Evolutionary conservation across 1,284 basidiomycete genomes (phyloP), one percentile per base, ranked within the genome.

Genomic region (Blastosporella zonata): DNA sequence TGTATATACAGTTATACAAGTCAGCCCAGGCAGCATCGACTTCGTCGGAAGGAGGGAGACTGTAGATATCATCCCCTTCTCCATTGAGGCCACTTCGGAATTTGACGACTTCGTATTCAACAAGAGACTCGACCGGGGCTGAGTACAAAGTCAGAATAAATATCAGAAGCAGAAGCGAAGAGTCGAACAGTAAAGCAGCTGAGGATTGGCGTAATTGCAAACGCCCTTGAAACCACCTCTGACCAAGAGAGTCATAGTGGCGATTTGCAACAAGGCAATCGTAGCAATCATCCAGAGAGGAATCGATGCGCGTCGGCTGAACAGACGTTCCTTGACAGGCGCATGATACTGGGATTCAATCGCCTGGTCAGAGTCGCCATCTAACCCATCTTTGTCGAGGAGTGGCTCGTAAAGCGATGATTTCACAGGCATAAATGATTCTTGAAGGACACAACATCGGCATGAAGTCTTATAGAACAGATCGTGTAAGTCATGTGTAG

Each of bases 21-120:
- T 57, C 57, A 35, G 43, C 49, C 58, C 58, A 59, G n/a, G 59
- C 61, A 9, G 35, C 28, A 36, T 62, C 61, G 20, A 58, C 58
- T 28, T 61, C 56, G n/a, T 56, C 53, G 9, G 56, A 57, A 21
- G 46, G 50, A 12, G 57, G 52, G 20, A 53, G 43, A 18, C 55
- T 54, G 36, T 61, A 58, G 28, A 58, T 54, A 10, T 55, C 57
- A 20, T 59, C 55, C 9, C 50, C 42, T 23, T 52, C 55, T n/a
- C 55, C 47, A 22, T 43, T 42, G 20, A 52, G 28, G 20, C 59
- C 59, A 25, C 55, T 46, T 10, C 54, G 57, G 34, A 62, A 62
- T 22, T 52, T 55, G 23, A 57, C 55, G 12, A 56, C 49, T 36
- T 59, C 52, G 39, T 61, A 53, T 49, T 58, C 58, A 8, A 61